phyloP scores from a whole-genome alignment of 768 basidiomycete genomes.

The Hemileccinum rubropunctum region DNA sequence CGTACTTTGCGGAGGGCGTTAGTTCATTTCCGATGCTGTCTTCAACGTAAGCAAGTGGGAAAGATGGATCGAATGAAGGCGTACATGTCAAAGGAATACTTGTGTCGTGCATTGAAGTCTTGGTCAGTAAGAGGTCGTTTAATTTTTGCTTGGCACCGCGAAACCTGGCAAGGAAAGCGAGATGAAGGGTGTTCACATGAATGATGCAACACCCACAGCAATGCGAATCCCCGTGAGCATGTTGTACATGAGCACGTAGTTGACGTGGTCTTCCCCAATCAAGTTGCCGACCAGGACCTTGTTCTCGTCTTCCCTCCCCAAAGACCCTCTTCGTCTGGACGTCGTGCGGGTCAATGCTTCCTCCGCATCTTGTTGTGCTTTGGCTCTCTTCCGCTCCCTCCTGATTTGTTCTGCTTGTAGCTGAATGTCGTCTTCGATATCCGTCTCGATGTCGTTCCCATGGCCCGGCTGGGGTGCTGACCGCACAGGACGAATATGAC shows the following conservation, averaged over 20 bases:
- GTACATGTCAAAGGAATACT: constrained; percentile 96
- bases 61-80: constrained; percentile 24
- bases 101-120: constrained; percentile 87
- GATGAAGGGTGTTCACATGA: constrained; percentile 2
- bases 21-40: constrained; percentile 92
- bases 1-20: constrained; percentile 96
- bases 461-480: constrained; percentile 34
- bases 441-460: constrained; percentile 36
- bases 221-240: constrained; percentile 99
- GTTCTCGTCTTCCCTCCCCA: constrained; percentile 42
- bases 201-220: constrained; percentile 53
- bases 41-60: constrained; percentile 4
- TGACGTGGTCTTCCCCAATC: constrained; percentile 97
- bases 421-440: constrained; percentile 63
- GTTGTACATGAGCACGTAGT: constrained; percentile 99
- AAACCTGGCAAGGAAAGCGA: constrained; percentile 56
- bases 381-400: constrained; percentile 74
- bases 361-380: constrained; percentile 61
- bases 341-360: constrained; percentile 45
- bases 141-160: constrained; percentile 94
- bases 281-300: constrained; percentile 85
- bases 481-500: constrained; percentile 32
- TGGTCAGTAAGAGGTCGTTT: constrained; percentile 79
- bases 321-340: constrained; percentile 21
- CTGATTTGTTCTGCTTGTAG: constrained; percentile 87